These are phyloP conservation scores for Anisodus tanguticus DNA, from an alignment of 257 asterid genomes.

Conservation along the genomic window DNA sequence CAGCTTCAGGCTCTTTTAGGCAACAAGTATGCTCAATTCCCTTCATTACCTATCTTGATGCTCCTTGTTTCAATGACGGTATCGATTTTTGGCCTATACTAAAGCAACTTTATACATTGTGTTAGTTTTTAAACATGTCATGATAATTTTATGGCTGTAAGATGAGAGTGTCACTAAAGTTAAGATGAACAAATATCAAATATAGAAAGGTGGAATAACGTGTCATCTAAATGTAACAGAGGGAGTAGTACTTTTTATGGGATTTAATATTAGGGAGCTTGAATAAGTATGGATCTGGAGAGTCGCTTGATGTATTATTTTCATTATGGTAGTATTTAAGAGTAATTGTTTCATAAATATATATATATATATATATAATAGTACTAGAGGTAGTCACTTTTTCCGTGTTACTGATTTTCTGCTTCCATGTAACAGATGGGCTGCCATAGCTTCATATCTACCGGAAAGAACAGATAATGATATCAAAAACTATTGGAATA, in stretches of 20 bases:
- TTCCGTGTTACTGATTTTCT: neutral
- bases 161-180: neutral
- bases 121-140: neutral
- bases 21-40: slow-evolving; percentile 64
- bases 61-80: neutral
- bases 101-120: neutral
- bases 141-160: neutral
- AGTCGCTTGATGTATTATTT: neutral
- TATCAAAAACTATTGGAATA: slow-evolving; percentile 92
- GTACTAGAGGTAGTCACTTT: neutral
- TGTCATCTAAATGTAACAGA: neutral
- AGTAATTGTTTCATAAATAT: neutral
- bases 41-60: neutral
- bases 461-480: slow-evolving; percentile 98
- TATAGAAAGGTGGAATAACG: too few species aligned
- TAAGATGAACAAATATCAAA: too few species aligned
- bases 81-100: neutral
- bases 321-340: too few species aligned
- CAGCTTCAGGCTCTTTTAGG: slow-evolving; percentile 97
- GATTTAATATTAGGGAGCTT: neutral
- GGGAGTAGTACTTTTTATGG: neutral
- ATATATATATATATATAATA: too few species aligned
- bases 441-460: slow-evolving; percentile 95
- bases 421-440: slow-evolving; percentile 65
- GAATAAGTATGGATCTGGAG: neutral